Percentiles rank a stretch among this genome's conserved stretches.
These are phyloP conservation scores for Vinca minor DNA, from an alignment of 257 asterid genomes.

Conservation along the genomic window DNA sequence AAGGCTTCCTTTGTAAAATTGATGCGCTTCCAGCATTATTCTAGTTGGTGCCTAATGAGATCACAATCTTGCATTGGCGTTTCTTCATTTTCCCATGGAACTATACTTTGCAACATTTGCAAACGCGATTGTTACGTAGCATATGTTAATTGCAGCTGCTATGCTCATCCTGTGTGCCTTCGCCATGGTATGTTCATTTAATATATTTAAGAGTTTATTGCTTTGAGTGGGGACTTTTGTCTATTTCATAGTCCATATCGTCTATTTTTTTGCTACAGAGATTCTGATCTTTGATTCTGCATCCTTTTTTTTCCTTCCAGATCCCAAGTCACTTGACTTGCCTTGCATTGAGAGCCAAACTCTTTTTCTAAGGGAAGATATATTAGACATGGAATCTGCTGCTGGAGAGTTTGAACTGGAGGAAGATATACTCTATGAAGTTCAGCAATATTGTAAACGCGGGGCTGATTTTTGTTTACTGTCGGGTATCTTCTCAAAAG, in stretches of 20 bases:
- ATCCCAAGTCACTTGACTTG: constrained; percentile 43
- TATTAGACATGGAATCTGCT: constrained; percentile 60
- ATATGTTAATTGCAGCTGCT: constrained; percentile 69
- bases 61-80: constrained; percentile 36
- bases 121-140: constrained; percentile 87
- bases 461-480: constrained; percentile 44
- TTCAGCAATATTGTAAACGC: constrained; percentile 37
- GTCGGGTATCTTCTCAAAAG: constrained; percentile 37
- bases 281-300: not conserved
- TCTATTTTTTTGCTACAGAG: no score
- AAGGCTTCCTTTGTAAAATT: constrained; percentile 63
- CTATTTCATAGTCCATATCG: not conserved
- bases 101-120: constrained; percentile 80
- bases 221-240: not conserved
- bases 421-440: constrained; percentile 35
- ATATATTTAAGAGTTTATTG: not conserved
- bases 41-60: constrained; percentile 74
- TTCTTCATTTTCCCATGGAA: constrained; percentile 60
- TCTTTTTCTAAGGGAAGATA: constrained; percentile 63
- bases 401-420: constrained; percentile 79
- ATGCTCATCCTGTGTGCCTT: constrained; percentile 71
- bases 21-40: constrained; percentile 83
- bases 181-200: constrained; percentile 63
- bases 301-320: no score
- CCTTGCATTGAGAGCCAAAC: constrained; percentile 47